phyloP scores from a whole-genome alignment of 306 rosid genomes.

The Canavalia ensiformis region DNA sequence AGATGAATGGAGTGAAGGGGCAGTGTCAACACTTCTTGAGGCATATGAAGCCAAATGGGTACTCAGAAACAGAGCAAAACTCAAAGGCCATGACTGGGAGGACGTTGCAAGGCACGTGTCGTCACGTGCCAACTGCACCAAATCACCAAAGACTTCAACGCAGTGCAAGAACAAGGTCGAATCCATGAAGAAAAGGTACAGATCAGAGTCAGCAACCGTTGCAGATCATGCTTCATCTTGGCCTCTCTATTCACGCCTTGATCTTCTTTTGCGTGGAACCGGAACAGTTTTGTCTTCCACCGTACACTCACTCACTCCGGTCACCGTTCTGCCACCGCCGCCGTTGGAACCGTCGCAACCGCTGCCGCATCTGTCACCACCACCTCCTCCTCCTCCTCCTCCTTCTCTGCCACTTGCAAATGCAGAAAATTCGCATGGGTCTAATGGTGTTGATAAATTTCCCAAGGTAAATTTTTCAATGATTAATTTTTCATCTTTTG shows the following conservation, averaged over 20 bases:
- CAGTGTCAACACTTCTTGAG: constrained; percentile 83
- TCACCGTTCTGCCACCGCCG: constrained; percentile 11
- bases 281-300: constrained; percentile 31
- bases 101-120: constrained; percentile 83
- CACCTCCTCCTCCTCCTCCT: constrained; percentile 16
- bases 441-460: constrained; percentile 67
- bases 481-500: not conserved
- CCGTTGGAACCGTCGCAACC: constrained; percentile 56
- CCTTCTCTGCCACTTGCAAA: constrained; percentile 2
- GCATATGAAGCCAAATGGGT: constrained; percentile 91
- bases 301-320: constrained; percentile 30
- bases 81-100: constrained; percentile 97
- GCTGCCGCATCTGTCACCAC: constrained; percentile 34
- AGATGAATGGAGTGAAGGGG: constrained; percentile 99
- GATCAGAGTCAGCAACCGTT: constrained; percentile 73
- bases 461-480: constrained; percentile 59
- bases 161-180: constrained; percentile 99
- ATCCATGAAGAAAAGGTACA: constrained; percentile 95
- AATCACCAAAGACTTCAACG: constrained; percentile 83
- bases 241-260: constrained; percentile 87
- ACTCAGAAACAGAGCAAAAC: constrained; percentile 88
- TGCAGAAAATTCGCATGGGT: constrained; percentile 70
- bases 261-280: constrained; percentile 79
- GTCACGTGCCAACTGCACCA: constrained; percentile 66
- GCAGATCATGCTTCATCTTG: constrained; percentile 72